Base-by-base conservation (phyloP, 345 rosid genomes). In the Lepidium aucheri region DNA sequence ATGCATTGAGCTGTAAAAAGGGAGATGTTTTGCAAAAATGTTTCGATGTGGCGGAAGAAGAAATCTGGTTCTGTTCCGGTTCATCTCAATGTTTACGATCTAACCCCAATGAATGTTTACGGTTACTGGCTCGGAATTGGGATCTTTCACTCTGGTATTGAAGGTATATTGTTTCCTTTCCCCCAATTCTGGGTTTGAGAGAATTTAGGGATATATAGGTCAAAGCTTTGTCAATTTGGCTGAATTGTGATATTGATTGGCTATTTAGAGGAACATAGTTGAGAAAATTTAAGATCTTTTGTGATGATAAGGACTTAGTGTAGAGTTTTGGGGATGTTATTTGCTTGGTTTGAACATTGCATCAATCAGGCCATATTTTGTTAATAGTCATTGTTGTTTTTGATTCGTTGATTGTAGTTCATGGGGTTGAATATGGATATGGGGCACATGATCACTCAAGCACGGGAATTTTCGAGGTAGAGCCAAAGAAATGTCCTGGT, bases 401-500 rank as follows among this genome's bases (percentile, higher is more conserved):
- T 58, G 72, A 40, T 53, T 4, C 3, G 8, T 53, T 58, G 61
- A 32, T 5, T 80, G 56, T 59, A 86, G 99, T 94, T 76, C 95
- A 90, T 62, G 88, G 87, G 4, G 84, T 86, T 39, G 99, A 94
- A 61, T 94, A 88, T 63, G 97, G 90, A 26, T 94, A 85, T 76
- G 97, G 99, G 57, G 99, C 97, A 14, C 97, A 94, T 40, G 96
- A 90, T 15, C 81, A 81, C 16, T 24, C 87, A 1, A 82, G 79
- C 4, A 83, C 91, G 0, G 99, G 99, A 36, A 88, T 94, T 6
- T 94, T 94, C 53, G 89, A 94, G 77, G 97, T 94, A 64, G 99
- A 88, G 64, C 97, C 99, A 0, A 86, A 62, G 79, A 85, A 68
- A 49, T 94, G 99, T 66, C 95, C 96, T 10, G 95, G 97, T 72